Conservation (phyloP, 2,329 filamentous ascomycete genomes). For the Chalaropsis ovoidea region DNA sequence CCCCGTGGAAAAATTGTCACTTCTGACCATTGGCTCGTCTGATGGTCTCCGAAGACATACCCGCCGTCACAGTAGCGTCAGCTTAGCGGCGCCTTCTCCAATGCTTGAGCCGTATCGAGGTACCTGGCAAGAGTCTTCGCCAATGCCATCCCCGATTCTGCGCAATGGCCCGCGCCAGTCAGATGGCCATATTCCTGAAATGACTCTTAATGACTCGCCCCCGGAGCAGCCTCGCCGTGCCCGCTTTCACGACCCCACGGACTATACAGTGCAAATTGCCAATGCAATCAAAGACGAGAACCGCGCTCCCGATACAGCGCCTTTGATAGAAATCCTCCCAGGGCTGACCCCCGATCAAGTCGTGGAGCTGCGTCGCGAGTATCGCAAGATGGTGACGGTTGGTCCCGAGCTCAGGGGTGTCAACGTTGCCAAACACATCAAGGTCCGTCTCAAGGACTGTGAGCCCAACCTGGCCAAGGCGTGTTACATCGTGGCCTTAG, state of each 20-base stretch:
- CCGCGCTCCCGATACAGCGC: slow-evolving; percentile 52
- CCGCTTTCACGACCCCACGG: slow-evolving; percentile 74
- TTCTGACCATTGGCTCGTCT: slow-evolving; percentile 38
- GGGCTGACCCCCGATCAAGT: slow-evolving; percentile 78
- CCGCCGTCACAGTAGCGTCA: slow-evolving; percentile 31
- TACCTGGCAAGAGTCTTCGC: slow-evolving; percentile 87
- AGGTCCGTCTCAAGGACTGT: slow-evolving; percentile 61
- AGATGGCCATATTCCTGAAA: slow-evolving; percentile 29
- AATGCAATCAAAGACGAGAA: slow-evolving; percentile 60
- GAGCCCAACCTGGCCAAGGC: slow-evolving; percentile 75
- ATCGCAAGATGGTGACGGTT: slow-evolving; percentile 81
- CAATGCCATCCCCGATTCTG: slow-evolving; percentile 73
- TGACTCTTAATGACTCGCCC: slow-evolving; percentile 36
- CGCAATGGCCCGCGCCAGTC: slow-evolving; percentile 30
- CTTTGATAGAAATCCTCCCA: slow-evolving; percentile 75
- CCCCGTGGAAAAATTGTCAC: slow-evolving; percentile 42
- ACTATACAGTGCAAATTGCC: slow-evolving; percentile 67
- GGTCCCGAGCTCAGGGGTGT: slow-evolving; percentile 63
- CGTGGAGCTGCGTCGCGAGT: slow-evolving; percentile 73
- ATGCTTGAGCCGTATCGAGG: slow-evolving; percentile 86
- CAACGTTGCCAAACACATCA: slow-evolving; percentile 78
- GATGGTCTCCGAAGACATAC: slow-evolving; percentile 8
- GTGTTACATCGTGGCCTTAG: slow-evolving; percentile 80
- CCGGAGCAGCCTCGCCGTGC: slow-evolving; percentile 41
- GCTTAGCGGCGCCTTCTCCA: slow-evolving; percentile 58